These are phyloP conservation scores for Phytophthora agathidicida DNA, from an alignment of 352 stramenopile genomes.

Conservation along the genomic window DNA sequence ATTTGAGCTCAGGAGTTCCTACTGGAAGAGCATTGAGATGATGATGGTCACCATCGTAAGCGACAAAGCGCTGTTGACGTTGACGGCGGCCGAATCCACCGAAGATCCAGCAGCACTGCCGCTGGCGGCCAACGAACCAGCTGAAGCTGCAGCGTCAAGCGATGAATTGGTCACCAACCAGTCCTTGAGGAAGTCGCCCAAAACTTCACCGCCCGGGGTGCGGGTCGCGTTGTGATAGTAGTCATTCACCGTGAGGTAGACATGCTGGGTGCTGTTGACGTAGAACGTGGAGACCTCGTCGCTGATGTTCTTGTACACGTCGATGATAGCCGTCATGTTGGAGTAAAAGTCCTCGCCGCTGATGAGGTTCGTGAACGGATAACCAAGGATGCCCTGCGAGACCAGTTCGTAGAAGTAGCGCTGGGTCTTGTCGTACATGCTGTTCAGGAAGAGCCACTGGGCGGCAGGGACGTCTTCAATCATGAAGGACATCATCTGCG, in stretches of 20 bases:
- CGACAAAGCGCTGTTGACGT: conserved; percentile 19
- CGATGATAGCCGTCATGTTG: conserved; percentile 56
- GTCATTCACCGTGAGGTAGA: conserved; percentile 51
- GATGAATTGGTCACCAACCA: conserved; percentile 48
- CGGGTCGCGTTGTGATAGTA: conserved; percentile 59
- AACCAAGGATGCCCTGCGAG: conserved; percentile 52
- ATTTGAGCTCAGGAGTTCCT: conserved; percentile 18
- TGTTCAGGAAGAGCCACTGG: conserved; percentile 75
- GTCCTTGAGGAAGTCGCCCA: conserved; percentile 44
- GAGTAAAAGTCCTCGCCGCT: conserved; percentile 60
- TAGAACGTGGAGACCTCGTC: conserved; percentile 59
- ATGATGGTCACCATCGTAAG: conserved; percentile 11
- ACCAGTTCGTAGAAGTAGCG: conserved; percentile 74
- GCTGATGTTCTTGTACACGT: conserved; percentile 57
- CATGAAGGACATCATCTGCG: conserved; percentile 57
- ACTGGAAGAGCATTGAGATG: conserved; percentile 30
- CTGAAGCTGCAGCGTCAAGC: conserved; percentile 29
- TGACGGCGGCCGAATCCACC: conserved; percentile 17
- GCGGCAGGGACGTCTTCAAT: conserved; percentile 49
- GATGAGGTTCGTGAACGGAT: conserved; percentile 62
- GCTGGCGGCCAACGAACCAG: conserved; percentile 13
- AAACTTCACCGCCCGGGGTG: conserved; percentile 34
- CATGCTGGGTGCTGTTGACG: conserved; percentile 52
- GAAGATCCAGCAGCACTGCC: conserved; percentile 18
- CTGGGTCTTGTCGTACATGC: conserved; percentile 63